A percentile compares a stretch with the other conserved stretches of the same genome.
phyloP scores from a whole-genome alignment of 2,329 filamentous ascomycete genomes.

The Hypoxylon sp. region DNA sequence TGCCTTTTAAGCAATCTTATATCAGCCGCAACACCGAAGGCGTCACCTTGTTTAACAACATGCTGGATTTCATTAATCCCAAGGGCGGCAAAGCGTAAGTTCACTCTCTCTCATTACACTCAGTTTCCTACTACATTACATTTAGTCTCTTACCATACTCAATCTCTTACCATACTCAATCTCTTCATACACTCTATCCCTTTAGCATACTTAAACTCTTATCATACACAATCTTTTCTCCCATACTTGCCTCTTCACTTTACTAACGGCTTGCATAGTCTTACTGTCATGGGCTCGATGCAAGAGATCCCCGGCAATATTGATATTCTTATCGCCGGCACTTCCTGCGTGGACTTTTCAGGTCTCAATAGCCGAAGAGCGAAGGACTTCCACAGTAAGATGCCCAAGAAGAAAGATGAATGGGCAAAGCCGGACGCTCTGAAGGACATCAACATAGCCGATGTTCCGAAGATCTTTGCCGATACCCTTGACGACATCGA shows the following conservation, averaged over 20 bases:
- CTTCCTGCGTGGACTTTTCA: slow-evolving; percentile 82
- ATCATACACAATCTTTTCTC: background rate
- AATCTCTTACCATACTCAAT: too few relatives aligned
- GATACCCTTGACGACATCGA: slow-evolving; percentile 67
- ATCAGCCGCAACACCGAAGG: slow-evolving; percentile 68
- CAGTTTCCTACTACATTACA: background rate
- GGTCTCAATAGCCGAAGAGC: slow-evolving; percentile 66
- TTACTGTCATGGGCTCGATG: slow-evolving; percentile 74
- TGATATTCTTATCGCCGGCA: slow-evolving; percentile 78
- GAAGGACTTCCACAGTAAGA: slow-evolving; percentile 50
- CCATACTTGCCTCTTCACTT: slow-evolving; percentile 22
- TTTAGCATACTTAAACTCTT: too few relatives aligned
- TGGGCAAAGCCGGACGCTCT: background rate
- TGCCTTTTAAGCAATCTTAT: slow-evolving; percentile 72
- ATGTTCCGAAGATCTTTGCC: slow-evolving; percentile 51
- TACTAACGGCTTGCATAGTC: slow-evolving; percentile 54
- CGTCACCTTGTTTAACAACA: slow-evolving; percentile 68
- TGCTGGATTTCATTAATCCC: slow-evolving; percentile 63
- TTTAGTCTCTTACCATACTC: too few relatives aligned
- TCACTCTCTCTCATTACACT: background rate
- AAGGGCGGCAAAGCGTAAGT: slow-evolving; percentile 58
- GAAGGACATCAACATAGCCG: slow-evolving; percentile 4
- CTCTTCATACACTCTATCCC: too few relatives aligned
- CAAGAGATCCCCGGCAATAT: slow-evolving; percentile 66
- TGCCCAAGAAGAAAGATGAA: slow-evolving; percentile 47